Percentiles rank a stretch among this genome's conserved stretches.
phyloP scores from a whole-genome alignment of 2,329 filamentous ascomycete species.

The Pseudophaeomoniella oleicola region DNA sequence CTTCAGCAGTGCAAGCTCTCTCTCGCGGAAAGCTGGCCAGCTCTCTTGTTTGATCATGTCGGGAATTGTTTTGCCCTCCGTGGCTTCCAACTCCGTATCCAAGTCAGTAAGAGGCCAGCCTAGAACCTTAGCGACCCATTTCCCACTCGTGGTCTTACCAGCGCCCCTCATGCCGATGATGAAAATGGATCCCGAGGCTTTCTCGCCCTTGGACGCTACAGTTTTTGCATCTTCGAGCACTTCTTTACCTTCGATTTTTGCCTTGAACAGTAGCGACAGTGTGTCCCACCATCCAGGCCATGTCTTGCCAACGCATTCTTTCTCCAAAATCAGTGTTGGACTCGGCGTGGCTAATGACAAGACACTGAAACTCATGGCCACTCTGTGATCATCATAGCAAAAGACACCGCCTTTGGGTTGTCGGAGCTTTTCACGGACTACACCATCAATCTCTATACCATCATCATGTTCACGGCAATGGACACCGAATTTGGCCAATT shows the following conservation, averaged over 20 bases:
- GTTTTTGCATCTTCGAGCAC: conserved; percentile 20
- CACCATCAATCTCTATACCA: conserved; percentile 59
- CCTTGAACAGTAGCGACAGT: conserved; percentile 62
- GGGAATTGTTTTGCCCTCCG: conserved; percentile 62
- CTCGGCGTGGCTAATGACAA: conserved; percentile 57
- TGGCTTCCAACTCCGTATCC: conserved; percentile 70
- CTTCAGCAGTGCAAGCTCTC: conserved; percentile 61
- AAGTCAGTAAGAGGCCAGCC: conserved; percentile 71
- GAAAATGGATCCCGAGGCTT: conserved; percentile 56
- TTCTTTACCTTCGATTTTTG: conserved; percentile 63
- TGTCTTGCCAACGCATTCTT: conserved; percentile 90
- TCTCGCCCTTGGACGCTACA: conserved; percentile 22
- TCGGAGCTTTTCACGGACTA: conserved; percentile 33
- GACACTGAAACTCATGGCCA: conserved; percentile 97
- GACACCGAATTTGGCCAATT: conserved; percentile 88
- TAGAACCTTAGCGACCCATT: conserved; percentile 66
- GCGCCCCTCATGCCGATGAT: conserved; percentile 96
- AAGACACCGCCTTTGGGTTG: conserved; percentile 55
- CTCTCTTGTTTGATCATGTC: conserved; percentile 66
- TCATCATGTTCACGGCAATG: conserved; percentile 78
- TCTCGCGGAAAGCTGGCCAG: conserved; percentile 77
- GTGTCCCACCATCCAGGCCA: conserved; percentile 99
- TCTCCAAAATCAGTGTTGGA: conserved; percentile 67
- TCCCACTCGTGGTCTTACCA: conserved; percentile 86
- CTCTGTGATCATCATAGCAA: conserved; percentile 95